Base-by-base conservation (phyloP, 192 early-diverging fungal genomes). In the Podochytrium sp. region DNA sequence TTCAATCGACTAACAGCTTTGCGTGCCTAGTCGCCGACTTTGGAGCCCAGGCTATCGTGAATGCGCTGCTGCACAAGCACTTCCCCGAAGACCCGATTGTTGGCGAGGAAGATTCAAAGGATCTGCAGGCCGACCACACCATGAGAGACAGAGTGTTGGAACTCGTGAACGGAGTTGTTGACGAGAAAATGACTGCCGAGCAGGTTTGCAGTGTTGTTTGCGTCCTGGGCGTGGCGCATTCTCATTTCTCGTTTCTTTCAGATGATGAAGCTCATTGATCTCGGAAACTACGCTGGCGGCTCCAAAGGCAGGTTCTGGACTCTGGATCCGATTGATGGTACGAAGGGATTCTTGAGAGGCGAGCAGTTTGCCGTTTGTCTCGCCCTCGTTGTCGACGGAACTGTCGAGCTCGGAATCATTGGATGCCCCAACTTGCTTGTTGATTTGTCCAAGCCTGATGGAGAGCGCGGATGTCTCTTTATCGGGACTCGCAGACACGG, bases 291-390 rank as follows among this genome's bases (percentile, higher is more conserved):
- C 78, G 90, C 74, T 14, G 95, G 94, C 25, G 94, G 95, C 2
- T 37, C 89, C 1, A 77, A 78, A 43, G 94, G 92, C 30, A 88
- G 95, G 33, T 87, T 87, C 76, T 89, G 87, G 87, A 88, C 86
- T 2, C 64, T 89, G 64, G 87, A 89, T 80, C 87, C 87, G 0
- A 89, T 89, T 64, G 87, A 99, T 80, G 98, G 98, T n/a, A 99
- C 98, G 33, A 98, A 96, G 78, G 98, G 98, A 27, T 99, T 99
- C 75, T 80, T 99, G 78, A 88, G 98, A 56, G 96, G 96, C 63
- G 96, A 95, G 76, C 98, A 99, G 84, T 99, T 89, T 82, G 96
- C 96, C 0, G 95, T 99, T 2, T 98, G 96, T 74, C 84, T 99
- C 34, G 94, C 96, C 20, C 83, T 98, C 52, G 90, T 98, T 69